Base-by-base conservation (phyloP, 148 eudicot species). In the Silene uniflora region DNA sequence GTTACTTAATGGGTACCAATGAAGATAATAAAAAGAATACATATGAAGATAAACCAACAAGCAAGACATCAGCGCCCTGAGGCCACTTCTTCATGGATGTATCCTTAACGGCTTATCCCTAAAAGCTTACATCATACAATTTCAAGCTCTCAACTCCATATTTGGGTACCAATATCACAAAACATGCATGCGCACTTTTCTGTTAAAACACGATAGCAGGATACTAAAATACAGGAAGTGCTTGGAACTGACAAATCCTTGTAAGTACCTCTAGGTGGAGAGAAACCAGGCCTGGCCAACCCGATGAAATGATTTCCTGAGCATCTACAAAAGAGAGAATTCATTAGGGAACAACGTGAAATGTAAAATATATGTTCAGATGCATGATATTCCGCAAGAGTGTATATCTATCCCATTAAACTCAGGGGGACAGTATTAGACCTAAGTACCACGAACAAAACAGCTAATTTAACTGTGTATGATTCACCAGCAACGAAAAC, bases 241-340 rank as follows among this genome's bases (percentile, higher is more conserved):
- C 10, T 22, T 35, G 29, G 24, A 21, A 5, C 18, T 24, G 44
- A 27, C 42, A 66, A 32, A 9, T 21, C 11, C 71, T 16, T 5
- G 11, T 42, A 21, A 18, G 10, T 78, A 78, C 98, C 98, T 93
- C 98, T 60, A 93, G 83, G 84, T 84, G 92, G 72, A 93, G 81
- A 42, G 84, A 88, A 72, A 78, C 84, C 82, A 93, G 82, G 77
- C 91, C 97, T 68, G 97, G 98, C 98, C 97, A 93, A 74, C 98
- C 90, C 77, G 78, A 77, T 77, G 92, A 88, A 80, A 93, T 89
- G 79, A 91, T 87, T 84, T 35, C 85, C 77, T 87, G 97, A 46
- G 98, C 80, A 83, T 85, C 98, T 93, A 73, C 76, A 72, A 71
- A 63, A 55, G 17, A 73, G 42, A 69, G 44, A 62, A 62, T 59